Conservation (phyloP, 2,329 filamentous ascomycete genomes). For the Ascochyta lentis region DNA sequence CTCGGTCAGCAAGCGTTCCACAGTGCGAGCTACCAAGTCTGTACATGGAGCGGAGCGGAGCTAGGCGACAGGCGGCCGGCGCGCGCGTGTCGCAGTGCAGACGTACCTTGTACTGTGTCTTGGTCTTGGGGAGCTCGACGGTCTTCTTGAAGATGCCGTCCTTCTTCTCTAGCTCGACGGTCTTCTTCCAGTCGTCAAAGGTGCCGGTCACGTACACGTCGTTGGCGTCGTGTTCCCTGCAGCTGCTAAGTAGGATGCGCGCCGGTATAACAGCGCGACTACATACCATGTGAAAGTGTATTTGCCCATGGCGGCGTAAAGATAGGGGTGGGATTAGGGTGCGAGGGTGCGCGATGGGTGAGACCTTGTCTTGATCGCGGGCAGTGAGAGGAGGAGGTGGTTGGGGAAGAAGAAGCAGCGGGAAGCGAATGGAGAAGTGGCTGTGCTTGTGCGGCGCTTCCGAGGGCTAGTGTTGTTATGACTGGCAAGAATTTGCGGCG, state of each 20-base stretch:
- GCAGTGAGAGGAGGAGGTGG: constrained; percentile 30
- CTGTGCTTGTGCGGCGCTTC: constrained; percentile 30
- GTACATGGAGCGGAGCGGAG: constrained; percentile 1
- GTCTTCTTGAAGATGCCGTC: constrained; percentile 77
- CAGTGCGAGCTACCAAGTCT: neutral
- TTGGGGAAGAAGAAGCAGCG: constrained; percentile 36
- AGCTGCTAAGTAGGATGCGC: constrained; percentile 26
- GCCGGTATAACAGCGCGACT: neutral
- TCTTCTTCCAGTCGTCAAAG: constrained; percentile 94
- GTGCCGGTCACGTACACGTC: constrained; percentile 95
- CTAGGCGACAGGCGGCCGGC: constrained; percentile 1
- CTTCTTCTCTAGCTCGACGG: constrained; percentile 79
- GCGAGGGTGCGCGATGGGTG: constrained; percentile 25
- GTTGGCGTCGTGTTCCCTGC: constrained; percentile 80
- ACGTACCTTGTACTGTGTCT: constrained; percentile 93
- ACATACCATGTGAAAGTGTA: constrained; percentile 76
- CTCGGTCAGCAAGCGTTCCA: constrained; percentile 26
- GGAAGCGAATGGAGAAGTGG: constrained; percentile 28
- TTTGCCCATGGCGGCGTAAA: constrained; percentile 62
- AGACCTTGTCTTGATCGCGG: constrained; percentile 38
- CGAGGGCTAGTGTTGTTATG: constrained; percentile 28
- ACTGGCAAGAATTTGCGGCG: constrained; percentile 21
- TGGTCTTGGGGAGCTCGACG: constrained; percentile 73
- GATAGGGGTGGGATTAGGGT: constrained; percentile 24
- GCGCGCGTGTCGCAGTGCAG: constrained; percentile 3